Base-by-base conservation (phyloP, 805 yeast species). In the Saccharomycopsis guyanensis region DNA sequence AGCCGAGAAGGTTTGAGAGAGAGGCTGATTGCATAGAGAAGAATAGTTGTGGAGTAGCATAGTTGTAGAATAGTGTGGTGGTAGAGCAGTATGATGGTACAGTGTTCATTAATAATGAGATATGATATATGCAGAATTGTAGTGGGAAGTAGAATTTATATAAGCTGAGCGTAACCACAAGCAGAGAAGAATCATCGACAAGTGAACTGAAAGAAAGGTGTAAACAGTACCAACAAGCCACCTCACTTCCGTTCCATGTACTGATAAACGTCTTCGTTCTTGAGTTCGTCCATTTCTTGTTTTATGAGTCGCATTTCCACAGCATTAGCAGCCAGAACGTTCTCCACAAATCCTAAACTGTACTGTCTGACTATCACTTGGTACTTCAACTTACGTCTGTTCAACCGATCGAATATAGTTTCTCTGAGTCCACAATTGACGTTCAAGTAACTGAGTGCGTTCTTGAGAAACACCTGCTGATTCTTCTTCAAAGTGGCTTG, bases 1-100 rank as follows among this genome's bases (percentile, higher is more conserved):
- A 1, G 97, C 97, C 12, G 96, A 91, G 63, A 72, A 95, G 55
- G 65, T 88, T 2, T 91, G 66, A n/a, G n/a, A n/a, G n/a, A n/a
- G n/a, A n/a, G n/a, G n/a, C n/a, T n/a, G n/a, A n/a, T n/a, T n/a
- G n/a, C n/a, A n/a, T n/a, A n/a, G n/a, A n/a, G n/a, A 59, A 36
- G 20, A 12, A 24, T 20, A 40, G 27, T 40, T 10, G 34, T 38
- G 13, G n/a, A n/a, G n/a, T 31, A 31, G 33, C 33, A n/a, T n/a
- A n/a, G n/a, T n/a, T n/a, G n/a, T n/a, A n/a, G n/a, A n/a, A n/a
- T n/a, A n/a, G n/a, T n/a, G n/a, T n/a, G n/a, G n/a, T n/a, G n/a
- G n/a, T n/a, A n/a, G n/a, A n/a, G n/a, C n/a, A n/a, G n/a, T n/a
- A n/a, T n/a, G n/a, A n/a, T n/a, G n/a, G n/a, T n/a, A n/a, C n/a